Conservation (phyloP, 140 eudicot genomes). For the Stevia rebaudiana region DNA sequence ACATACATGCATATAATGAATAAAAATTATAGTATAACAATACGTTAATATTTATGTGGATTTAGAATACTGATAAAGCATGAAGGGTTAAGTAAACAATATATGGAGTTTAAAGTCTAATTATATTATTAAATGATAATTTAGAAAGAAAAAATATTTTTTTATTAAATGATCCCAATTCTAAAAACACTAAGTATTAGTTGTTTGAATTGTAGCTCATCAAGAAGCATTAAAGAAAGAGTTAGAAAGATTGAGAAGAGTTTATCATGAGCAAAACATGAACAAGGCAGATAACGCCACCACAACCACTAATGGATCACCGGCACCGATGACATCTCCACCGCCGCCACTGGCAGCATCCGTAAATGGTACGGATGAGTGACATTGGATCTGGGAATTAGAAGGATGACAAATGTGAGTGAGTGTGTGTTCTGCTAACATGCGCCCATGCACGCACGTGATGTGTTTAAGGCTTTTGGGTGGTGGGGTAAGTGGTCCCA, state of each 20-base stretch:
- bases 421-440: constrained; percentile 20
- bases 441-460: constrained; percentile 34
- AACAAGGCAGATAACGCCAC: constrained; percentile 38
- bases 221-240: constrained; percentile 80
- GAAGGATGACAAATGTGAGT: constrained; percentile 10
- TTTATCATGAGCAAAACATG: constrained; percentile 61
- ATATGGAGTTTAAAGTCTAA: no score
- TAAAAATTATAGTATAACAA: no score
- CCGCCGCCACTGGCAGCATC: not conserved
- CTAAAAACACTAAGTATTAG: no score
- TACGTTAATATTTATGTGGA: no score
- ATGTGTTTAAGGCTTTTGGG: constrained; percentile 25
- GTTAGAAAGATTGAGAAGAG: constrained; percentile 61
- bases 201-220: constrained; percentile 46
- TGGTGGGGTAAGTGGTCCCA: constrained; percentile 32
- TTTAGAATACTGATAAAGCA: no score
- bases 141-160: no score
- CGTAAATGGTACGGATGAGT: constrained; percentile 20
- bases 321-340: constrained; percentile 12
- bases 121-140: no score
- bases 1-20: no score
- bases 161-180: no score
- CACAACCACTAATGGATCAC: constrained; percentile 13
- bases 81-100: no score
- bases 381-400: constrained; percentile 20